phyloP scores from a whole-genome alignment of 2,329 filamentous ascomycete genomes.

The Zalaria obscura region DNA sequence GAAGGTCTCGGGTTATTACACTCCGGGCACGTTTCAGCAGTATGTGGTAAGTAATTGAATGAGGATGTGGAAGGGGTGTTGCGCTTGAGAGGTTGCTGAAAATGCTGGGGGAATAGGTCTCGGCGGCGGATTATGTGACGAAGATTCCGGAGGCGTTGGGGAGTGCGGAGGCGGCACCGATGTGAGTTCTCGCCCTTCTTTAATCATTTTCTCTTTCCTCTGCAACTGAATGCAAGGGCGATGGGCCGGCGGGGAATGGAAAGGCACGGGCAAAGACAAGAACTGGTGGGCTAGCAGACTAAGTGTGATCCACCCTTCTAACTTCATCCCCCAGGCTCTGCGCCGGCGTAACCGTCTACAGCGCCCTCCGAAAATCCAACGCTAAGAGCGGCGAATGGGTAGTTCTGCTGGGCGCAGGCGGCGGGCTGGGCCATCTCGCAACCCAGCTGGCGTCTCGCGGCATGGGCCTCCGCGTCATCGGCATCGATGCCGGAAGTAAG shows the following conservation, averaged over 20 bases:
- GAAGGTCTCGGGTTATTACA: slow-evolving; percentile 52
- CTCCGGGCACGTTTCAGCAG: slow-evolving; percentile 60
- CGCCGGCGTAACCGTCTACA: slow-evolving; percentile 54
- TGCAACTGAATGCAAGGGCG: no score
- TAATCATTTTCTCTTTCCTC: no score
- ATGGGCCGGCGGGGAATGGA: no score
- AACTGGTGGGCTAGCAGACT: no score
- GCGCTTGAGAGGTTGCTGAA: no score
- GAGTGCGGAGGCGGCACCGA: slow-evolving; percentile 48
- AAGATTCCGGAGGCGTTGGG: slow-evolving; percentile 49
- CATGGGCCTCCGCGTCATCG: slow-evolving; percentile 51
- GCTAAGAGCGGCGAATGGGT: slow-evolving; percentile 47
- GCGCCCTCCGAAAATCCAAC: slow-evolving; percentile 46
- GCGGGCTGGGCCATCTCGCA: slow-evolving; percentile 47
- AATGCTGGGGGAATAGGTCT: slow-evolving; percentile 29
- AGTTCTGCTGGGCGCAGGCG: slow-evolving; percentile 30
- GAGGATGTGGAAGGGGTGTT: no score
- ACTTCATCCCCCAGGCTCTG: slow-evolving; percentile 29
- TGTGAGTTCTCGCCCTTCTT: slow-evolving; percentile 17
- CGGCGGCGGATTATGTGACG: slow-evolving; percentile 55
- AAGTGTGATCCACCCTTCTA: no score
- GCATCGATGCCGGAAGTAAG: slow-evolving; percentile 50
- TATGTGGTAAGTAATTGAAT: no score
- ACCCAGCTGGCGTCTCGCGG: slow-evolving; percentile 45
- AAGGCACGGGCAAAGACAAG: no score